A percentile compares a stretch with the other conserved stretches of the same genome.
These are phyloP conservation scores for Aureobasidium sp. DNA, from an alignment of 2,329 filamentous ascomycete genomes.

Conservation along the genomic window DNA sequence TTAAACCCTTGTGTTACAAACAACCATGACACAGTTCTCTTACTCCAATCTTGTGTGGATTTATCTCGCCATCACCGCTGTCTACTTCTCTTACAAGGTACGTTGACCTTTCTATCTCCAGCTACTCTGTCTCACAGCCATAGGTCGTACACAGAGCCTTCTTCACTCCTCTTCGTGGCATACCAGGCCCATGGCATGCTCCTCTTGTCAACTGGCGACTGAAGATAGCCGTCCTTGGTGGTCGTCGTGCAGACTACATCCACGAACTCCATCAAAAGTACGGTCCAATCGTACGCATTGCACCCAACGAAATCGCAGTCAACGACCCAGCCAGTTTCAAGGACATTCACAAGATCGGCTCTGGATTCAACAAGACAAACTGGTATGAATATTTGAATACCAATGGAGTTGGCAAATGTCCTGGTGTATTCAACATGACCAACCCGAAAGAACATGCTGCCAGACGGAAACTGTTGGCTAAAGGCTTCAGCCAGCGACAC, in stretches of 20 bases:
- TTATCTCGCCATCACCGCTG: neutral
- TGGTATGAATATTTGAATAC: constrained; percentile 35
- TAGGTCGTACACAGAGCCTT: constrained; percentile 16
- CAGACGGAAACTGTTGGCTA: constrained; percentile 37
- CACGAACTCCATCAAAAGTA: constrained; percentile 41
- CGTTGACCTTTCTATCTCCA: too few relatives aligned
- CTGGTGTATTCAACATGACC: constrained; percentile 41
- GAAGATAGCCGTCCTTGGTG: constrained; percentile 42
- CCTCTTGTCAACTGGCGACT: constrained; percentile 33
- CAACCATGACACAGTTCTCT: constrained; percentile 5
- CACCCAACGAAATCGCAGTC: constrained; percentile 34
- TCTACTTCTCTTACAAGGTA: constrained; percentile 14
- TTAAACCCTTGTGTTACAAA: neutral
- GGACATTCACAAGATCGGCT: constrained; percentile 33
- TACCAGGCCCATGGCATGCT: constrained; percentile 34
- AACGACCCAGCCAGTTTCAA: constrained; percentile 33
- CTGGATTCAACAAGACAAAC: constrained; percentile 31
- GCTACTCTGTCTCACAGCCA: too few relatives aligned
- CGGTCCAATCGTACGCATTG: constrained; percentile 44
- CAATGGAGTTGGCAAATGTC: constrained; percentile 25
- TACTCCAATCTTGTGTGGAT: neutral
- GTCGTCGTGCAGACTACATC: constrained; percentile 44
- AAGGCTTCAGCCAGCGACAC: constrained; percentile 35
- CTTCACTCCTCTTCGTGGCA: constrained; percentile 28
- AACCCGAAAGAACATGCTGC: constrained; percentile 35